Evolutionary conservation across 1,139 yeast species (phyloP), one percentile per base, ranked within the genome.

Genomic region (Lodderomyces orthopsilosis): DNA sequence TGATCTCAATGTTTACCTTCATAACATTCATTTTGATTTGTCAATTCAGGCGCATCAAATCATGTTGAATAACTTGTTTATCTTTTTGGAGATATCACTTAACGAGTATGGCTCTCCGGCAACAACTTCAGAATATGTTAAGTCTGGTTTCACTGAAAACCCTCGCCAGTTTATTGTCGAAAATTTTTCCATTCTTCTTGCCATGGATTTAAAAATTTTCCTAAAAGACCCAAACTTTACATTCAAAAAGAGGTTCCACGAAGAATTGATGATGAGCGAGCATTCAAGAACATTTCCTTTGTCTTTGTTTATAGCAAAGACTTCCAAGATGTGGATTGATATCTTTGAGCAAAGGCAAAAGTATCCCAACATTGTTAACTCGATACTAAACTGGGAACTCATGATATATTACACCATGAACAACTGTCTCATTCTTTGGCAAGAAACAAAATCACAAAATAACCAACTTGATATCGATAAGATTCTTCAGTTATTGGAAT

Each of bases 371-470:
- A 65, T 81, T 42, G 65, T 68, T 42, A 66, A 68, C 15, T 66
- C 75, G 17, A 67, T 80, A 41, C 74, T 79, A 51, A 69, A 75
- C 41, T 79, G 85, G 77, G 81, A 74, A 44, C 57, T 76, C 32
- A 63, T 83, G 61, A 81, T 79, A 49, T 78, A 76, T 55, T 66
- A 70, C 38, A 74, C 83, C 32, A 74, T 83, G 70, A 66, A 73
- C 42, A 77, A 77, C 51, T 74, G 83, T 51, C 67, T 85, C 52
- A 71, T 77, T 37, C 66, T 85, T 41, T 87, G 95, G 95, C 79
- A 76, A 50, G 80, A 75, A 42, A 80, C 94, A 1, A 70, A 72
- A 38, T 86, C 91, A 4, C 74, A 70, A 48, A 66, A 63, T 34
- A 61, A 61, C 40, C 51, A 58, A 1, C 65, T 60, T 4, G 89